Evolutionary conservation across 768 basidiomycete species (phyloP).

Genomic region (Heimioporus sp.): DNA sequence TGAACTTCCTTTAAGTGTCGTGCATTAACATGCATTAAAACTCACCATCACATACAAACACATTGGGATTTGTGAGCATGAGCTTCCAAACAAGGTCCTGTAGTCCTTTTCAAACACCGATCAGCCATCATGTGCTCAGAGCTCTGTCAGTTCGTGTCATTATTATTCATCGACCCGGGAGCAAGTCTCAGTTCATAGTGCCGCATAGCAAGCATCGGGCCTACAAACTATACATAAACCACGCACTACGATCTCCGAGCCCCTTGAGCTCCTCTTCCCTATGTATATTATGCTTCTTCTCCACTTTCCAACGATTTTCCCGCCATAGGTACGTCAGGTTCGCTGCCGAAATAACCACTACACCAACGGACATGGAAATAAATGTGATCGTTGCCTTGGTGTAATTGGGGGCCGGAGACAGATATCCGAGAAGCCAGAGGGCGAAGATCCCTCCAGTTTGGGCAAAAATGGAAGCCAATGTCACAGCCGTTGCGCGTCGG

Average conservation of each 20-base stretch:
- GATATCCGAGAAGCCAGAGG: conserved; percentile 54
- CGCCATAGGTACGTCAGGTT: conserved; percentile 42
- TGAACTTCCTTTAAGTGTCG: too few species aligned
- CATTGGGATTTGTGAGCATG: too few species aligned
- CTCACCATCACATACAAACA: too few species aligned
- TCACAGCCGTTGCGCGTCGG: conserved; percentile 56
- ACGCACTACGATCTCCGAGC: conserved; percentile 52
- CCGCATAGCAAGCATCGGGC: too few species aligned
- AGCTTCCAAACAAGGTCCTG: too few species aligned
- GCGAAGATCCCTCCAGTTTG: conserved; percentile 59
- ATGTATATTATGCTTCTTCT: conserved; percentile 28
- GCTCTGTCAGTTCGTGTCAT: too few species aligned
- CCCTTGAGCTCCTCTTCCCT: conserved; percentile 36
- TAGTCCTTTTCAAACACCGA: too few species aligned
- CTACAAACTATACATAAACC: conserved; percentile 53
- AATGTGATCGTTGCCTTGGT: conserved; percentile 40
- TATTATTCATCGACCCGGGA: too few species aligned
- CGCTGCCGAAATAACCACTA: conserved; percentile 30
- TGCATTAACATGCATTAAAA: too few species aligned
- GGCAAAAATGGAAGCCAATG: conserved; percentile 51
- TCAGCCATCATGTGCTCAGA: too few species aligned
- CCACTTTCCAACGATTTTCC: conserved; percentile 47
- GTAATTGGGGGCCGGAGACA: conserved; percentile 51
- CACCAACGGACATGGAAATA: conserved; percentile 33
- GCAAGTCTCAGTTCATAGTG: too few species aligned